phyloP scores from a whole-genome alignment of 192 early-diverging fungal species.

The Entomortierella beljakovae region DNA sequence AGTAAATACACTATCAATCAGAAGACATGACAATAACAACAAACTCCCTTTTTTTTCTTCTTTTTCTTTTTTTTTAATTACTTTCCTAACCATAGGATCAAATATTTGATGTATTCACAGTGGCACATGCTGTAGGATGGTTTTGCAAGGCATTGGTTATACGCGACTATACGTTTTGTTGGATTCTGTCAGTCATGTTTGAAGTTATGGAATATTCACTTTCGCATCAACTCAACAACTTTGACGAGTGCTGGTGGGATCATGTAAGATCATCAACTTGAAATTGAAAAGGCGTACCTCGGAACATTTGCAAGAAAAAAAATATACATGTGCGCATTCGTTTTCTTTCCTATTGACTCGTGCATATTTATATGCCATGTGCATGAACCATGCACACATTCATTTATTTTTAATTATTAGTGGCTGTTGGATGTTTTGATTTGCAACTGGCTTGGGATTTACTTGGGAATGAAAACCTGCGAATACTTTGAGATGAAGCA shows the following conservation, averaged over 20 bases:
- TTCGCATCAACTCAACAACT: constrained; percentile 95
- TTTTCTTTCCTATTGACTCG: too few species aligned
- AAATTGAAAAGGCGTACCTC: too few species aligned
- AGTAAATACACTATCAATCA: constrained; percentile 1
- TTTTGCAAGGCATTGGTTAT: constrained; percentile 93
- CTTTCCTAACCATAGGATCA: constrained; percentile 63
- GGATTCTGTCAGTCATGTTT: constrained; percentile 95
- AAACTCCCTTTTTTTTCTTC: not conserved
- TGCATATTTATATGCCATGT: too few species aligned
- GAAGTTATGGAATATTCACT: constrained; percentile 97
- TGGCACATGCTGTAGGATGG: constrained; percentile 95
- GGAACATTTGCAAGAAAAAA: too few species aligned
- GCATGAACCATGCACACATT: too few species aligned
- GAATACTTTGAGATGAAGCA: constrained; percentile 97
- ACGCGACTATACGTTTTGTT: constrained; percentile 95
- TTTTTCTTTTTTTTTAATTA: not conserved
- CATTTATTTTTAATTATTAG: constrained; percentile 44
- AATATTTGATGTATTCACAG: constrained; percentile 90
- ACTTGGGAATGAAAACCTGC: constrained; percentile 96
- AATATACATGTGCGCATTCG: too few species aligned
- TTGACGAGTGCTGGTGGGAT: constrained; percentile 99
- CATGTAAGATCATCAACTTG: constrained; percentile 75
- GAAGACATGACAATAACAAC: not conserved
- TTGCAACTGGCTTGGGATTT: constrained; percentile 96
- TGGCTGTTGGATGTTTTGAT: constrained; percentile 94